A percentile compares a stretch with the other conserved stretches of the same genome.
These are phyloP conservation scores for Myriosclerotinia scirpicola DNA, from an alignment of 2,329 filamentous ascomycete species.

Conservation along the genomic window DNA sequence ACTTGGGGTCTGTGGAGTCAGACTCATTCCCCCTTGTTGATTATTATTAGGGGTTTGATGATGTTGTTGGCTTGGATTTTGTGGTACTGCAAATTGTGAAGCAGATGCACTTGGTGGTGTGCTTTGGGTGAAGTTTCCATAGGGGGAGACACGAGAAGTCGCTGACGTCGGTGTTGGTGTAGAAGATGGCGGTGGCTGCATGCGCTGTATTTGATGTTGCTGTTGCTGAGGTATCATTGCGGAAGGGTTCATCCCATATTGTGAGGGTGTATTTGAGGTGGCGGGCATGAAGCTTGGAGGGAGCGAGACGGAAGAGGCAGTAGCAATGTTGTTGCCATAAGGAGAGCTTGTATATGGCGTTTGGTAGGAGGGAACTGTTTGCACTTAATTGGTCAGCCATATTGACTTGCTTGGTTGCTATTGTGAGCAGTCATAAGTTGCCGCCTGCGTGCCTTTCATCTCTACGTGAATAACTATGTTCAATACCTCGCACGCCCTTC, in stretches of 20 bases:
- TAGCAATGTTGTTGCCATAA: constrained; percentile 47
- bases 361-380: constrained; percentile 55
- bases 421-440: constrained; percentile 25
- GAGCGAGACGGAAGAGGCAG: constrained; percentile 45
- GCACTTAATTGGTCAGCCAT: constrained; percentile 37
- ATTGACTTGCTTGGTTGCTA: constrained; percentile 27
- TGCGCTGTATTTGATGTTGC: constrained; percentile 35
- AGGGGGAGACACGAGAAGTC: constrained; percentile 36
- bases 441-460: constrained; percentile 6
- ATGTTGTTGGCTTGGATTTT: constrained; percentile 40
- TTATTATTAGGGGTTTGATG: constrained; percentile 42
- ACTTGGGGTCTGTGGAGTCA: constrained; percentile 46
- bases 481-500: constrained; percentile 8
- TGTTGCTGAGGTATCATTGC: constrained; percentile 50
- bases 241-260: constrained; percentile 43
- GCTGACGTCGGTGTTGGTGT: constrained; percentile 35
- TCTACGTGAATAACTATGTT: constrained; percentile 2
- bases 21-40: constrained; percentile 35
- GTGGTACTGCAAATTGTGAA: constrained; percentile 47
- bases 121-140: constrained; percentile 33
- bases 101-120: constrained; percentile 37
- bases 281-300: constrained; percentile 59
- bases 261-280: constrained; percentile 47
- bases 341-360: constrained; percentile 58
- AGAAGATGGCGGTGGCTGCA: constrained; percentile 39